Evolutionary conservation across 371 early-diverging fungal genomes (phyloP).

Genomic region (Mortierella polycephala): DNA sequence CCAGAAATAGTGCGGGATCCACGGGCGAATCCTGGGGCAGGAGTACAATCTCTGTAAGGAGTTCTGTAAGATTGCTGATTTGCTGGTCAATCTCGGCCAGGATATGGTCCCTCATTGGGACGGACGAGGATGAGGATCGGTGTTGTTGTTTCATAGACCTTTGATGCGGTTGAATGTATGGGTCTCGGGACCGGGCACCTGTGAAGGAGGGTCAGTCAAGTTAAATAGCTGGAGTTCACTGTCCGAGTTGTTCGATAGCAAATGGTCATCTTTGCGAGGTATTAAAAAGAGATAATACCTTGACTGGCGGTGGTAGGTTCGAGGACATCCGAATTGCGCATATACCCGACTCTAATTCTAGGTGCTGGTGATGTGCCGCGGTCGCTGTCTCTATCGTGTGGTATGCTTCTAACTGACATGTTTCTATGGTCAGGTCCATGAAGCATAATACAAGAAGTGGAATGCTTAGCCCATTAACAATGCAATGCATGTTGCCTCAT

Average conservation of each 20-base stretch:
- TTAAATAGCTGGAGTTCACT: too few species aligned
- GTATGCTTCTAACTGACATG: conserved; percentile 6
- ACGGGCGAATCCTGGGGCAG: conserved; percentile 10
- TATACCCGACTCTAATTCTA: conserved; percentile 20
- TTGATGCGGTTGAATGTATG: neutral
- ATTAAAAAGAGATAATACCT: neutral
- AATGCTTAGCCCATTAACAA: neutral
- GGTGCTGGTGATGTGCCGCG: conserved; percentile 13
- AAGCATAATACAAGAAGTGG: too few species aligned
- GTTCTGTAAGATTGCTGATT: neutral
- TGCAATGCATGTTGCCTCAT: too few species aligned
- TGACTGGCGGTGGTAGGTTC: neutral
- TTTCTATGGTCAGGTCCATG: too few species aligned
- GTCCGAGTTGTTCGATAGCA: too few species aligned
- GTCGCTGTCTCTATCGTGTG: conserved; percentile 13
- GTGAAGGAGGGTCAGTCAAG: too few species aligned
- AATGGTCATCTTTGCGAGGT: too few species aligned
- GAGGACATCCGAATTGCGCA: neutral
- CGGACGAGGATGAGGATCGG: neutral
- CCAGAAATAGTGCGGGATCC: conserved; percentile 10
- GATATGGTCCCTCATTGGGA: neutral
- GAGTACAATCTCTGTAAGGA: conserved; percentile 17
- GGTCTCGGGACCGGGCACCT: too few species aligned
- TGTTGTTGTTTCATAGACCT: neutral
- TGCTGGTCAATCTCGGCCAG: conserved; percentile 17